phyloP scores from a whole-genome alignment of 257 asterid genomes.

The Coffea eugenioides region DNA sequence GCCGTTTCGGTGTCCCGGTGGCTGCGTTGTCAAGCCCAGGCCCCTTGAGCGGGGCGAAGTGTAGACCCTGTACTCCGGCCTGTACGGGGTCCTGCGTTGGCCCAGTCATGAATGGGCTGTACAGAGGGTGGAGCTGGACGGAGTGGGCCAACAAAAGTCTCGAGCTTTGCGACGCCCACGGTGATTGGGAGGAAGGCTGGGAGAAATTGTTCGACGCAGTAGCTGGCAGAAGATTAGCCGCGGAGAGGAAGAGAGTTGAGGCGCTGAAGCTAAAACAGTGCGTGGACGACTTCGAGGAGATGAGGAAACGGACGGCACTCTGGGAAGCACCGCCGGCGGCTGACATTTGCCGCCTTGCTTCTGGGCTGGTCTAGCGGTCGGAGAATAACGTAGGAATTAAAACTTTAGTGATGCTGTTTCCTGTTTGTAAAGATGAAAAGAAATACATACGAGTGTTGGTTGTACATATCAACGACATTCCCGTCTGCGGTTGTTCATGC shows the following conservation, averaged over 20 bases:
- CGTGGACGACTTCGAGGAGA: conserved; percentile 46
- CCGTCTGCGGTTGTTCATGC: too few relatives aligned
- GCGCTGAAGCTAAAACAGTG: conserved; percentile 50
- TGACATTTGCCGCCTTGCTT: conserved; percentile 59
- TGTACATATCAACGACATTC: too few relatives aligned
- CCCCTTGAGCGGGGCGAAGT: conserved; percentile 79
- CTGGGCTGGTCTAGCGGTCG: conserved; percentile 20
- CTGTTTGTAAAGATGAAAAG: background rate
- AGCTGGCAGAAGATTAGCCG: conserved; percentile 52
- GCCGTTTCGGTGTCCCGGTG: conserved; percentile 69
- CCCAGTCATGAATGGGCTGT: conserved; percentile 48
- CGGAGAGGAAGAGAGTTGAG: conserved; percentile 40
- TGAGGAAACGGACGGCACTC: conserved; percentile 48
- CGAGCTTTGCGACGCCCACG: conserved; percentile 74
- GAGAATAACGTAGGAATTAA: background rate
- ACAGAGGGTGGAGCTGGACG: conserved; percentile 83
- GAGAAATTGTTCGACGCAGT: conserved; percentile 50
- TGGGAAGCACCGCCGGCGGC: conserved; percentile 66
- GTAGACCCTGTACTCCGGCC: conserved; percentile 75
- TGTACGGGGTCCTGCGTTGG: conserved; percentile 69
- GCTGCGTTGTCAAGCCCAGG: conserved; percentile 77
- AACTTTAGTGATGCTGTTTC: background rate
- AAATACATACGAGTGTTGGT: background rate
- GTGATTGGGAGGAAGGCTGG: conserved; percentile 81
- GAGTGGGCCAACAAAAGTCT: conserved; percentile 62